Base-by-base conservation (phyloP, 2,329 filamentous ascomycete species). In the Lachnellula subtilissima region DNA sequence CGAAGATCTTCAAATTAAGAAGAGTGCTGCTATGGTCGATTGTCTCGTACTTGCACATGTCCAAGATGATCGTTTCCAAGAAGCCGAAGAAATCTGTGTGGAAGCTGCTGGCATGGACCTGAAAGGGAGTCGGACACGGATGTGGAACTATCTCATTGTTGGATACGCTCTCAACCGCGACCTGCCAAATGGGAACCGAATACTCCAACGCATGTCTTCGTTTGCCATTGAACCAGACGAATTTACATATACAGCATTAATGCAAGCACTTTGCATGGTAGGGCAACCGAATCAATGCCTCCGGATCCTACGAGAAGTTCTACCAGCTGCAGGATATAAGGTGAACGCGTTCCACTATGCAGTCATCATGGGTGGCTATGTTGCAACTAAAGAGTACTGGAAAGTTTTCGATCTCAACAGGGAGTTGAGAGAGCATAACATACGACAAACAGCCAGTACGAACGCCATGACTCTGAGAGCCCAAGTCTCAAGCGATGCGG, bases 71-170 rank as follows among this genome's bases (percentile, higher is more conserved):
- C 71, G 75, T 40, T 72, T 79, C 45, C 63, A 71, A 11, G 76
- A 83, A 63, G 86, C 87, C 3, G 79, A 85, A 68, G 73, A 73
- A 40, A 74, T 89, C 49, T 82, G 85, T 35, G 68, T 80, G 49
- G 79, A 80, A 46, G 78, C 84, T 35, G 74, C 85, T 22, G 71
- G 72, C 12, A 75, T 77, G 58, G 73, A 75, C 14, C 69, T 83
- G 0, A 68, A 76, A 17, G 78, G 83, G 1, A 74, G 78, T 1
- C 74, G 80, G 22, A 85, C 85, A 2, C 75, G 78, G 35, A 82
- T 91, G 67, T 97, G 89, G 89, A 96, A 97, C 67, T 78, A 83
- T 52, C 73, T 97, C 35, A 75, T 97, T 4, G 78, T 80, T 54
- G 82, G 87, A 58, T 80, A 91, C 69, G 89, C 88, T 6, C 74